A percentile compares a stretch with the other conserved stretches of the same genome.
These are phyloP conservation scores for Thyridium curvatum DNA, from an alignment of 2,329 filamentous ascomycete species.

Conservation along the genomic window DNA sequence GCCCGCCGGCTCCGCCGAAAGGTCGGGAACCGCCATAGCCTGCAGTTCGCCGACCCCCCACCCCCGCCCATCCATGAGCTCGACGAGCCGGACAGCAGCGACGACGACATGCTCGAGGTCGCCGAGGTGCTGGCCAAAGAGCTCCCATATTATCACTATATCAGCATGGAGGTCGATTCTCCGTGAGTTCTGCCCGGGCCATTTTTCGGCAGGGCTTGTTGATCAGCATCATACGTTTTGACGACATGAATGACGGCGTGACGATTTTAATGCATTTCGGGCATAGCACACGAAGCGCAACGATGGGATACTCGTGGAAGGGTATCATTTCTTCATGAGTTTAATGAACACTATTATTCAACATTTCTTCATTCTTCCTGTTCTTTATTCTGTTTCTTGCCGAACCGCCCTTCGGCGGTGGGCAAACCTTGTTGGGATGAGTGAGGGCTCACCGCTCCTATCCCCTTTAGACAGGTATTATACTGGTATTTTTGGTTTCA, in stretches of 20 bases:
- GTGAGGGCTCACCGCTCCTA: too few relatives aligned
- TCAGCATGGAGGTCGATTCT: constrained; percentile 44
- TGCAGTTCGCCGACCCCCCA: constrained; percentile 44
- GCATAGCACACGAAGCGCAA: too few relatives aligned
- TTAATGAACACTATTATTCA: too few relatives aligned
- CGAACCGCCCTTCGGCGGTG: too few relatives aligned
- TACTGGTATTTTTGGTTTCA: too few relatives aligned
- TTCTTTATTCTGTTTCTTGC: too few relatives aligned
- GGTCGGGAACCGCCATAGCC: constrained; percentile 36
- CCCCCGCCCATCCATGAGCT: constrained; percentile 46
- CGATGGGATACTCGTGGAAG: too few relatives aligned
- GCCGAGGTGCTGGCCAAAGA: constrained; percentile 38
- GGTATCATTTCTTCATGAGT: too few relatives aligned
- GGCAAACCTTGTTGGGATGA: too few relatives aligned
- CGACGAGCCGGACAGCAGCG: constrained; percentile 44
- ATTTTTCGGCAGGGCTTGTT: neutral
- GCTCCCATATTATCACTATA: constrained; percentile 45
- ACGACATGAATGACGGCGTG: neutral
- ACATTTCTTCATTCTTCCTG: too few relatives aligned
- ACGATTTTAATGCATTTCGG: neutral
- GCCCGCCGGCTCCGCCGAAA: constrained; percentile 41
- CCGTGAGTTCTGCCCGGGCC: constrained; percentile 10
- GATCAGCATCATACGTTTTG: too few relatives aligned
- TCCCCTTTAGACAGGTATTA: too few relatives aligned
- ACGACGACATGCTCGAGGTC: constrained; percentile 31